These are phyloP conservation scores for Cucurbita moschata DNA, from an alignment of 306 rosid genomes.

Conservation along the genomic window DNA sequence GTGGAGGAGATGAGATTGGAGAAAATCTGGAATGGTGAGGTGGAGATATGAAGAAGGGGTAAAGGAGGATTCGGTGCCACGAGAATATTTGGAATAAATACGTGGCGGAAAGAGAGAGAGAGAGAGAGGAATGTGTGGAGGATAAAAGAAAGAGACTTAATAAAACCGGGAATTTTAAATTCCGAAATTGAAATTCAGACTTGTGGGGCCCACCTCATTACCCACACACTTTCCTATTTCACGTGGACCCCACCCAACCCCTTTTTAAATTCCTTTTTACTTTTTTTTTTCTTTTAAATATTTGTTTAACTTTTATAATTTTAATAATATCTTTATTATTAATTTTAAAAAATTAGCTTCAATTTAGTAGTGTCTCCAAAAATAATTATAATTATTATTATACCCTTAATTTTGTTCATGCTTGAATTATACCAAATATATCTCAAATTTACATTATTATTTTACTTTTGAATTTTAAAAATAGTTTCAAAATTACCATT, in stretches of 20 bases:
- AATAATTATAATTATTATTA: too few species aligned
- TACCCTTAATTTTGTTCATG: too few species aligned
- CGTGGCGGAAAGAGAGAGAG: neutral
- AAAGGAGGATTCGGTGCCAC: neutral
- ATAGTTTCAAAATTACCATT: too few species aligned
- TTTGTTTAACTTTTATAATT: too few species aligned
- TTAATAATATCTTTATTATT: too few species aligned
- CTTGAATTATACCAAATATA: too few species aligned
- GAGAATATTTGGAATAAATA: neutral
- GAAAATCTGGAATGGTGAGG: neutral
- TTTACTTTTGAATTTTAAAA: too few species aligned
- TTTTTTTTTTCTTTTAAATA: neutral
- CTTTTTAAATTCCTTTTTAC: neutral
- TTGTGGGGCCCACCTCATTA: neutral
- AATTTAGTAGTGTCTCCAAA: too few species aligned
- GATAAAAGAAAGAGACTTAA: neutral
- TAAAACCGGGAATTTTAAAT: neutral
- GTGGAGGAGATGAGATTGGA: neutral
- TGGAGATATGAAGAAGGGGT: conserved; percentile 6
- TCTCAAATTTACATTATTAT: too few species aligned
- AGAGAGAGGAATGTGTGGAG: neutral
- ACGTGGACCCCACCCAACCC: neutral
- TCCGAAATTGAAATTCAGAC: neutral
- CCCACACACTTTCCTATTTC: neutral
- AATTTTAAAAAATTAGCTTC: too few species aligned